Conservation (phyloP, 495 filamentous ascomycete genomes). For the Pyrenula aspistea region DNA sequence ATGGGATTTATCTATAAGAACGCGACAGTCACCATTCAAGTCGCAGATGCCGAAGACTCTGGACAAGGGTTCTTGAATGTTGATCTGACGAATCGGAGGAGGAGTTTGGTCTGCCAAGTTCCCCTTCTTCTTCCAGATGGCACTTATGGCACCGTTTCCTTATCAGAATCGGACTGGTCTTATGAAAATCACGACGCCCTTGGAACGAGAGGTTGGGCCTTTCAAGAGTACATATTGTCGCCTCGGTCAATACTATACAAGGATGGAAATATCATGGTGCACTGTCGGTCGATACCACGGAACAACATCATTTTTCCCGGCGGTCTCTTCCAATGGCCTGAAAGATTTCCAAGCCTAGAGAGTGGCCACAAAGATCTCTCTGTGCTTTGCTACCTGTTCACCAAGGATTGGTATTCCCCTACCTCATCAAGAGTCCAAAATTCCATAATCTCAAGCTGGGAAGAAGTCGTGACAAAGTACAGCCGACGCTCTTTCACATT, state of each 20-base stretch:
- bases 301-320: neutral
- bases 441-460: neutral
- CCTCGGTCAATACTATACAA: neutral
- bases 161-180: neutral
- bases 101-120: neutral
- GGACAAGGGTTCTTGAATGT: constrained; percentile 3
- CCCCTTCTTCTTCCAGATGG: neutral
- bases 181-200: neutral
- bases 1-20: constrained; percentile 14
- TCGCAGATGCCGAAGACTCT: constrained; percentile 2
- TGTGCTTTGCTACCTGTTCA: neutral
- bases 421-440: neutral
- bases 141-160: neutral
- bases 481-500: neutral
- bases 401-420: neutral
- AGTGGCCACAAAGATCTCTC: neutral
- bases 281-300: neutral
- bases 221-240: neutral
- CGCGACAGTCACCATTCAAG: constrained; percentile 15
- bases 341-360: neutral
- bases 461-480: neutral
- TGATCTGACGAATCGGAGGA: neutral
- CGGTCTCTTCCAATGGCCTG: neutral
- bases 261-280: neutral
- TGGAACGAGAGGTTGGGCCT: neutral